These are phyloP conservation scores for Fonsecaea multimorphosa DNA, from an alignment of 2,329 filamentous ascomycete genomes.

Conservation along the genomic window DNA sequence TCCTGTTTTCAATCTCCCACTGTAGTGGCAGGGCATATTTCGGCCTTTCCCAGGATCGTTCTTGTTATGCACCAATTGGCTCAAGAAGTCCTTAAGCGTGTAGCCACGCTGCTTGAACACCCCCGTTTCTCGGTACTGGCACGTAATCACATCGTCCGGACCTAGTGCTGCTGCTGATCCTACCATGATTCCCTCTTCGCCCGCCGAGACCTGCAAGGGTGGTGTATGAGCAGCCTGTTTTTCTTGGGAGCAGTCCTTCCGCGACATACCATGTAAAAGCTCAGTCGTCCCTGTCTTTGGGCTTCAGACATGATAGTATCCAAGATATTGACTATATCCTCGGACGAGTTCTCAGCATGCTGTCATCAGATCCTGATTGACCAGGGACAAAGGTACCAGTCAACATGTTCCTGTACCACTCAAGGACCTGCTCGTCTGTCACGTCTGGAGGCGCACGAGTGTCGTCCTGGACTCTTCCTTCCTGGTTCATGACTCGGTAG, in stretches of 20 bases:
- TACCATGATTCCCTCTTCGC: conserved; percentile 91
- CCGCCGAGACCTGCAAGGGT: conserved; percentile 62
- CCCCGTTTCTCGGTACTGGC: conserved; percentile 91
- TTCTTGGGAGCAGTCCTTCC: not conserved
- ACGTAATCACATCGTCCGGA: conserved; percentile 85
- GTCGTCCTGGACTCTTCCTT: conserved; percentile 77
- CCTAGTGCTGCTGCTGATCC: conserved; percentile 82
- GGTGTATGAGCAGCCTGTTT: not conserved
- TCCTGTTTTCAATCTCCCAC: conserved; percentile 74
- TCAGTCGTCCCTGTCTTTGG: conserved; percentile 88
- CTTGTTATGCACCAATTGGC: conserved; percentile 85
- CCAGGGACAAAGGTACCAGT: conserved; percentile 16
- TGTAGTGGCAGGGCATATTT: conserved; percentile 98
- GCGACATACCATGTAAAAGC: conserved; percentile 83
- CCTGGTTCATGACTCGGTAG: conserved; percentile 86
- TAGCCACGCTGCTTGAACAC: conserved; percentile 90
- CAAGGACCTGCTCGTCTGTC: conserved; percentile 59
- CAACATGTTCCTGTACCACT: conserved; percentile 68
- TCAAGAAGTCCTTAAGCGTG: conserved; percentile 87
- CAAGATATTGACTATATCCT: conserved; percentile 73
- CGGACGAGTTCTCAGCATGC: conserved; percentile 34
- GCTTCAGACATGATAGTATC: conserved; percentile 98
- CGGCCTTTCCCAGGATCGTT: conserved; percentile 80
- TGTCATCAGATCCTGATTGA: not conserved
- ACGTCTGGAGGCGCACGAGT: conserved; percentile 52